Evolutionary conservation across 345 rosid species (phyloP), one percentile per base, ranked within the genome.

Genomic region (Linum trigynum): DNA sequence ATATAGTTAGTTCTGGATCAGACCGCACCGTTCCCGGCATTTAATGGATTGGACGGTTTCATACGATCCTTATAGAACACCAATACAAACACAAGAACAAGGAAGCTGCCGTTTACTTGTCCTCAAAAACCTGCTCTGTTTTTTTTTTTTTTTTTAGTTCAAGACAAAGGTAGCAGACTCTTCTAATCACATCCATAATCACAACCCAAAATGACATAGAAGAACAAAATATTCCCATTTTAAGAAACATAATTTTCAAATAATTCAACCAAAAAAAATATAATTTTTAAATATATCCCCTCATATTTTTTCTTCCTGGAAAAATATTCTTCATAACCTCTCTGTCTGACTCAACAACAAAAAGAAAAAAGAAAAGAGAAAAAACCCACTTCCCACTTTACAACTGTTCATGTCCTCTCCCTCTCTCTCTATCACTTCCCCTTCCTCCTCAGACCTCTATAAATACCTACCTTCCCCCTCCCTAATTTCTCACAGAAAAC

Each of bases 391-490:
- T 48, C 53, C 53, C 53, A 48, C 15, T 48, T 48, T 48, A 48
- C 53, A 48, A 48, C 10, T 5, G 11, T 4, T 17, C 1, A 48
- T 43, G 4, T 23, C 2, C 23, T 48, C 38, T 12, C 69, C 51
- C 50, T 57, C n/a, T 23, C 32, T 23, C 35, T 11, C 65, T 59
- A 39, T 48, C 9, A 48, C 9, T 48, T 9, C 53, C 7, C 4
- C 16, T 11, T 4, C 63, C 5, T 0, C 71, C 45, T 38, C 1
- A 6, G 50, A 6, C 65, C 4, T 23, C 72, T 80, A 80, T 80
- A 77, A 70, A 77, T 77, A 72, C 60, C 65, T 6, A 3, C 1
- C 53, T 64, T 4, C 5, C 7, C 55, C 9, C 41, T 36, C 53
- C 7, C 45, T 56, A 48, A 9, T 48, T 15, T 48, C 53, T 9